phyloP scores from a whole-genome alignment of 2,329 filamentous ascomycete species.

The Cercospora canescens region DNA sequence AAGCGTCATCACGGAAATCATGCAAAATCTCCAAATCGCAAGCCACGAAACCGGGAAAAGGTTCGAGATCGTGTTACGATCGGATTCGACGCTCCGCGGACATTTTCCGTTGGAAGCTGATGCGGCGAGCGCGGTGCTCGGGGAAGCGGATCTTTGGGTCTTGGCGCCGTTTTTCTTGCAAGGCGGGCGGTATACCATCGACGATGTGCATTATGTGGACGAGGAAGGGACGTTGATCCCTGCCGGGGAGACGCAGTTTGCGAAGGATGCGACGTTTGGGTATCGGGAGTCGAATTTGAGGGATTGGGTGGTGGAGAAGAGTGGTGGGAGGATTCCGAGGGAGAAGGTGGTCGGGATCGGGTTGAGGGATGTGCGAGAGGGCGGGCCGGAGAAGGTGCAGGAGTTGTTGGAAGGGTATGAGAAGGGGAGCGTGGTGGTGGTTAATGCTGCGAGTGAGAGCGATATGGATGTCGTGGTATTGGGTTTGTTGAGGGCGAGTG shows the following conservation, averaged over 20 bases:
- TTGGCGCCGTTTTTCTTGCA: slow-evolving; percentile 62
- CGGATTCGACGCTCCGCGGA: slow-evolving; percentile 58
- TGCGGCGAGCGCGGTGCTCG: slow-evolving; percentile 52
- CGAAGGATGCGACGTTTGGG: slow-evolving; percentile 59
- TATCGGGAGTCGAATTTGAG: slow-evolving; percentile 55
- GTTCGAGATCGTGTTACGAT: slow-evolving; percentile 58
- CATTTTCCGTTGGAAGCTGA: slow-evolving; percentile 60
- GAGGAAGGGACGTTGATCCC: slow-evolving; percentile 53
- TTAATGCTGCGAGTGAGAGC: slow-evolving; percentile 55
- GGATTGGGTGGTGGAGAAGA: slow-evolving; percentile 58
- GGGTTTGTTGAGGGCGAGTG: slow-evolving; percentile 43
- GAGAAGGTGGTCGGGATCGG: slow-evolving; percentile 48
- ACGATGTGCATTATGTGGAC: slow-evolving; percentile 60
- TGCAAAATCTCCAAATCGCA: slow-evolving; percentile 50
- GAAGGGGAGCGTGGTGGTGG: slow-evolving; percentile 48
- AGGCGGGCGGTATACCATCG: slow-evolving; percentile 58
- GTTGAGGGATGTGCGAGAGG: slow-evolving; percentile 50
- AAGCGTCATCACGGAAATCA: slow-evolving; percentile 53
- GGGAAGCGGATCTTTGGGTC: slow-evolving; percentile 54
- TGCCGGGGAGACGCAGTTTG: slow-evolving; percentile 57
- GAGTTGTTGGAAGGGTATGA: slow-evolving; percentile 42
- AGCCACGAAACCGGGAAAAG: slow-evolving; percentile 40
- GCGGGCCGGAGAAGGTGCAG: slow-evolving; percentile 46
- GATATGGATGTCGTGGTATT: slow-evolving; percentile 58
- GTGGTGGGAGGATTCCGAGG: slow-evolving; percentile 41